Evolutionary conservation across 2,329 filamentous ascomycete genomes (phyloP), one percentile per base, ranked within the genome.

Genomic region (Karstenula rhodostoma): DNA sequence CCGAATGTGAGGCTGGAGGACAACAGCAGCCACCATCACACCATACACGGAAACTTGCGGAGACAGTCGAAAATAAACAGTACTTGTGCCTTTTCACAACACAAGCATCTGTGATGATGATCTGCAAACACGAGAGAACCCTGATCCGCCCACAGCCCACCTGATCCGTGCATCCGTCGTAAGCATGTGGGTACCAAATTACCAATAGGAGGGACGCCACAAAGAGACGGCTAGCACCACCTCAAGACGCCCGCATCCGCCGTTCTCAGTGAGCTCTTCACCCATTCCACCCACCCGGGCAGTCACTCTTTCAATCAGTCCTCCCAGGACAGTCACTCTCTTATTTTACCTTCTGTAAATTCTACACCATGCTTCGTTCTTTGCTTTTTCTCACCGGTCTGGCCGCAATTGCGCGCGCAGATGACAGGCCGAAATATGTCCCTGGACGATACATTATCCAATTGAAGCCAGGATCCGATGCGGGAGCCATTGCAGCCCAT

Each of bases 401-500:
- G 22, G 49, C 49, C 17, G 22, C 49, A n/a, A 33, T 52, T 13
- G 49, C 23, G 48, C 10, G 32, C 19, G 48, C 48, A 27, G 49
- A 52, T 17, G 49, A 52, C 33, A 27, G 49, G 33, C 49, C 49
- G 19, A 27, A 52, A 19, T 40, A 42, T 23, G 49, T 80, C 40
- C 71, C 73, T 6, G 71, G 70, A 59, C 77, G 78, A 70, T 81
- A 78, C 65, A 77, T 80, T 58, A 73, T 80, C 61, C 77, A 76
- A 65, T 46, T 80, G 52, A 77, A 76, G 67, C 66, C 73, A 13
- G 70, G 66, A 19, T 59, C 55, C 9, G 51, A 63, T 43, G 47
- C 58, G 33, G 46, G 61, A 4, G 55, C 56, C 13, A 58, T 69
- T 25, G 51, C 49, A 6, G 52, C 58, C 5, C 67, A 69, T 33